Base-by-base conservation (phyloP, 2,329 filamentous ascomycete genomes). In the Arthrinium phaeospermum region DNA sequence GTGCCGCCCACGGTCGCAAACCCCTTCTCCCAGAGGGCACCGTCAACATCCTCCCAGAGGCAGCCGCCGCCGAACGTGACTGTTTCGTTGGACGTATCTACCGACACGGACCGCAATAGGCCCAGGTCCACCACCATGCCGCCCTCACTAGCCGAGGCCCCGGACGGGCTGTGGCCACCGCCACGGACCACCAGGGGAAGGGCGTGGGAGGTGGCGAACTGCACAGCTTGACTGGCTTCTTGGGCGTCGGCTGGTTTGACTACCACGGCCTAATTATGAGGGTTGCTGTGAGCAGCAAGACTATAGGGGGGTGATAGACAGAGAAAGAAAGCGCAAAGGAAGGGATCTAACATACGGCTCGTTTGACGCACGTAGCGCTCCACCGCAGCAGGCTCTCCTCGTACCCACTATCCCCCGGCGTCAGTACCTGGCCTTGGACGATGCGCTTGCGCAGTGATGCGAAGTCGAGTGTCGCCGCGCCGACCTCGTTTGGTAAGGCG, bases 1-100 rank as follows among this genome's bases (percentile, higher is more conserved):
- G 90, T 91, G 4, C 90, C 90, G 10, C 89, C 90, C 0, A 91
- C 87, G 1, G 89, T 89, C 2, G 89, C 90, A 3, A 91, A 83
- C 0, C 85, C 84, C 74, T 88, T 80, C 67, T 84, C 79, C 70
- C 82, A 86, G 0, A 86, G 85, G 0, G 85, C 85, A 7, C 82
- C 79, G 74, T 91, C 89, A 16, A 91, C 85, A 75, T 90, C 86
- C 71, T 80, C 81, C 88, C 89, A 90, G 2, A 83, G 76, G 53
- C 85, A 85, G 13, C 89, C 88, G 27, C 89, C 88, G 72, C 86
- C 84, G 24, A 85, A 86, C 0, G 80, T 82, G 71, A 90, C 83
- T 0, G 84, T 86, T 73, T 84, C 81, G 13, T 80, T 81, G 0
- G 81, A 79, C 0, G 78, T 27, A 70, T 91, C 83, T 24, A 91